phyloP scores from a whole-genome alignment of 2,329 filamentous ascomycete species.

The Zymoseptoria brevis region DNA sequence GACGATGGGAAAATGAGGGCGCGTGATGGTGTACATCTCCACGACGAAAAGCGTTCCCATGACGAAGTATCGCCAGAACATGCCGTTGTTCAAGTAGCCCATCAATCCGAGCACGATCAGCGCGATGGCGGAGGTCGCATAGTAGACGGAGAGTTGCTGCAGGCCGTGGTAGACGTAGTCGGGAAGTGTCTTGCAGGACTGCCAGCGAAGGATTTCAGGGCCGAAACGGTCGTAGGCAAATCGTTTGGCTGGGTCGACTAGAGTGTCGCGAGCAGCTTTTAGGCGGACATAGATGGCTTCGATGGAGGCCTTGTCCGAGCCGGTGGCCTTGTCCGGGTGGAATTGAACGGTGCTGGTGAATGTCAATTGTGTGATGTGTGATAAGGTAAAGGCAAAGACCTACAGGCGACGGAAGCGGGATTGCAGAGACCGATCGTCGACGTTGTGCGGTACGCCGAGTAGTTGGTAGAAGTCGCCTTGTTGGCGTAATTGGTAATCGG shows the following conservation, averaged over 20 bases:
- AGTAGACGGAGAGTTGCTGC: conserved; percentile 53
- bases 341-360: conserved; percentile 43
- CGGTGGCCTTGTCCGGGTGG: conserved; percentile 75
- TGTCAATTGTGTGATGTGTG: neutral
- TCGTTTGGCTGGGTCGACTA: conserved; percentile 65
- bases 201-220: conserved; percentile 59
- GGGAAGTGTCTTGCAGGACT: conserved; percentile 56
- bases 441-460: conserved; percentile 61
- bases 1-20: conserved; percentile 39
- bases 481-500: conserved; percentile 68
- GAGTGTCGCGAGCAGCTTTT: conserved; percentile 73
- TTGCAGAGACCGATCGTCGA: conserved; percentile 70
- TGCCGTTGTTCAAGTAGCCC: conserved; percentile 60
- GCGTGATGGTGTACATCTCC: conserved; percentile 51
- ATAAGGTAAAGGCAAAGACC: conserved; percentile 3
- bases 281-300: conserved; percentile 68
- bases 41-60: conserved; percentile 48
- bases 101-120: conserved; percentile 56
- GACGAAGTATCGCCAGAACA: conserved; percentile 46
- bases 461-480: conserved; percentile 70
- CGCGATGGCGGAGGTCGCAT: conserved; percentile 48
- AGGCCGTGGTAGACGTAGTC: conserved; percentile 67
- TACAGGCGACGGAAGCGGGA: conserved; percentile 69
- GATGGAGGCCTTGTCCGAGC: conserved; percentile 32
- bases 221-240: conserved; percentile 91